Conservation (phyloP, 129 eudicot genomes). For the Scalesia atractyloides region DNA sequence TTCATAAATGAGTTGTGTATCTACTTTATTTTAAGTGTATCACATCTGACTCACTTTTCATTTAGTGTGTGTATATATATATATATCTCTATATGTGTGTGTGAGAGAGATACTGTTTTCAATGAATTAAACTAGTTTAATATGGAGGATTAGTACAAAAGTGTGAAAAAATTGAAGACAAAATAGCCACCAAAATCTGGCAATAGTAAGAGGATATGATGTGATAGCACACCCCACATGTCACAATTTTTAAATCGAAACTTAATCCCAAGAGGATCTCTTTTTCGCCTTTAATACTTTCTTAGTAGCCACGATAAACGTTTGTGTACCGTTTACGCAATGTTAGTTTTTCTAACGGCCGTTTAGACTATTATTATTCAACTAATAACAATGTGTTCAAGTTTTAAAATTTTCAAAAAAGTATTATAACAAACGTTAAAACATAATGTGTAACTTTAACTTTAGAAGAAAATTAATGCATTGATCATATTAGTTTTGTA, state of each 20-base stretch:
- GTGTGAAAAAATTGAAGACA: neutral
- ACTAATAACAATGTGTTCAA: no score
- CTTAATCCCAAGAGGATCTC: conserved; percentile 3
- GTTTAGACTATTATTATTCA: no score
- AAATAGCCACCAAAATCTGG: conserved; percentile 11
- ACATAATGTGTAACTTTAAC: no score
- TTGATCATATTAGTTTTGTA: no score
- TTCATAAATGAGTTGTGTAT: no score
- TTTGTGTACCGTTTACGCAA: neutral
- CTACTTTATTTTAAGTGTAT: no score
- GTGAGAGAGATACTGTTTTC: neutral
- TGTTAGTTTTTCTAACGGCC: neutral
- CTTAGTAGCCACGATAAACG: neutral
- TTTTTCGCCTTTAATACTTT: neutral
- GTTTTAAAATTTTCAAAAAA: no score
- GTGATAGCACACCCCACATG: conserved; percentile 9
- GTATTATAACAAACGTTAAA: no score
- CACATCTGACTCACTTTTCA: no score
- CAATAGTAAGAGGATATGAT: conserved; percentile 1
- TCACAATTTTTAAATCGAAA: conserved; percentile 4
- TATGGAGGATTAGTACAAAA: neutral
- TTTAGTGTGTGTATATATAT: no score
- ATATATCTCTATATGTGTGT: neutral
- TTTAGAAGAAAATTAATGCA: no score
- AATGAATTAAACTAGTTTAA: neutral